Evolutionary conservation across 2,329 filamentous ascomycete genomes (phyloP).

Genomic region (Coniochaeta pulveracea): DNA sequence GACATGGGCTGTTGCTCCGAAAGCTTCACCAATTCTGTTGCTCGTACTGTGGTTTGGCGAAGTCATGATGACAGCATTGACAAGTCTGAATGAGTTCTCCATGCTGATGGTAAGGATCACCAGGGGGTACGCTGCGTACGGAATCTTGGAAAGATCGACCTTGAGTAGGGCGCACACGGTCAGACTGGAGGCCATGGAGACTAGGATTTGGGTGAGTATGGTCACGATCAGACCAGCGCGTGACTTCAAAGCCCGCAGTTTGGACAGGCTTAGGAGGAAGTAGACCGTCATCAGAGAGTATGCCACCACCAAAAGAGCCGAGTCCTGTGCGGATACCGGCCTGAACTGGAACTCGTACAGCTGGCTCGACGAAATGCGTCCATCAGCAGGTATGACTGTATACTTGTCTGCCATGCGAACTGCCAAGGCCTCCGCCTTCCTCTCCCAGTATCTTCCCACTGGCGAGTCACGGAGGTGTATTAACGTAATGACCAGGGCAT

Average conservation of each 20-base stretch:
- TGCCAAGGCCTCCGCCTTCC: constrained; percentile 42
- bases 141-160: constrained; percentile 64
- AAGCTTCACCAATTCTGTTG: constrained; percentile 58
- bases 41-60: constrained; percentile 58
- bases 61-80: constrained; percentile 66
- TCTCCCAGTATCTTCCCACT: constrained; percentile 55
- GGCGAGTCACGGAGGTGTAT: constrained; percentile 56
- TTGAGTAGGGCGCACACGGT: constrained; percentile 67
- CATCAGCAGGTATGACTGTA: constrained; percentile 53
- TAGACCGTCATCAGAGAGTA: constrained; percentile 55
- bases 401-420: constrained; percentile 39
- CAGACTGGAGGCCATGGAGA: constrained; percentile 69
- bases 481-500: constrained; percentile 68
- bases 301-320: constrained; percentile 49
- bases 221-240: constrained; percentile 61
- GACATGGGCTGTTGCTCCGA: constrained; percentile 61
- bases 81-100: constrained; percentile 68
- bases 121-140: constrained; percentile 62
- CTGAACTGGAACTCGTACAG: constrained; percentile 72
- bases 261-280: constrained; percentile 54
- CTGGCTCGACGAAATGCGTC: constrained; percentile 40
- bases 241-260: constrained; percentile 65
- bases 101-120: constrained; percentile 68
- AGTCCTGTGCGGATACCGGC: constrained; percentile 58
- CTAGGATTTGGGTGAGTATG: constrained; percentile 56